Evolutionary conservation across 1,139 yeast genomes (phyloP), one percentile per base, ranked within the genome.

Genomic region (Diutina rugosa): DNA sequence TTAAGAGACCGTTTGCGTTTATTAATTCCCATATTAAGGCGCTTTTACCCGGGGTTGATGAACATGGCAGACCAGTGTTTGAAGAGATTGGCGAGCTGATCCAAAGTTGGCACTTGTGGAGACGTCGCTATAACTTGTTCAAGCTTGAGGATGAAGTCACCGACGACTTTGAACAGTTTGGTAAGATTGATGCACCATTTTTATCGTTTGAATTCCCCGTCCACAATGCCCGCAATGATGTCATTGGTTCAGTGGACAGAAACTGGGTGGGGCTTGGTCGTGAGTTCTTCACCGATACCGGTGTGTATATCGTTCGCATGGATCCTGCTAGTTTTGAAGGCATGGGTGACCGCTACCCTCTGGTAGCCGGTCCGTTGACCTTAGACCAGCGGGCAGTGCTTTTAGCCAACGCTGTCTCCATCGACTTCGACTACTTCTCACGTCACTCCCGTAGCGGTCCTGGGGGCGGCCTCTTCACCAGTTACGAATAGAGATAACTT

Each of bases 221-320:
- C 4, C 66, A 65, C 45, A 81, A 90, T 66, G 82, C 76, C 54
- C 59, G 74, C 1, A 85, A 84, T 1, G 72, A 76, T 28, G 80
- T 87, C 0, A 72, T 87, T 58, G 97, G 86, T 0, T 76, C 88
- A 1, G 91, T 93, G 1, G 95, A 90, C 67, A 79, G 98, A 63
- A 90, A 90, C 69, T 93, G 97, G 95, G 96, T 88, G 4, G 99
- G 99, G 0, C 71, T 93, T 46, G 96, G 95, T 2, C 79, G 97
- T 64, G 99, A 93, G 67, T 71, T 91, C 64, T 87, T 91, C 66
- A 91, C 98, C 0, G 98, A 93, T 69, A 87, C 97, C 0, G 98
- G 98, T 60, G 91, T 90, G 2, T 93, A 93, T 68, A 81, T 90
- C 12, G 72, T 93, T 45, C 72, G 96, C 59, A 86, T 90, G 88